These are phyloP conservation scores for Berberis vulgaris DNA, from an alignment of 164 flowering plant species.

Conservation along the genomic window DNA sequence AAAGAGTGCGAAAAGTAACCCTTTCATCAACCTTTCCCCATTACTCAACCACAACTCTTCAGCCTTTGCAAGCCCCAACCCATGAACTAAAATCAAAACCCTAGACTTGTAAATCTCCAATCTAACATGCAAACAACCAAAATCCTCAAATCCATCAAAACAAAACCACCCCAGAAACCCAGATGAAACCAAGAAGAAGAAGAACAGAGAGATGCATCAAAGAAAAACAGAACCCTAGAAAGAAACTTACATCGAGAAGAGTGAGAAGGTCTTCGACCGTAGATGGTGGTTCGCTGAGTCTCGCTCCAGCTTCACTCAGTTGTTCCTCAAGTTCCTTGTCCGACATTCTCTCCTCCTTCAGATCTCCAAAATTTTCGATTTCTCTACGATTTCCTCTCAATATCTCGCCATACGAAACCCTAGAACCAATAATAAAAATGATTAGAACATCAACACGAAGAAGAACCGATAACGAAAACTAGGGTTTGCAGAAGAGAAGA, in stretches of 20 bases:
- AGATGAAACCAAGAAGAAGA: neutral
- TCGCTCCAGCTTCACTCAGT: constrained; percentile 41
- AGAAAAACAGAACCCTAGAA: neutral
- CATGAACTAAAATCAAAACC: too few relatives aligned
- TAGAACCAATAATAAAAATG: too few relatives aligned
- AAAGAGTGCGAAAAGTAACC: too few relatives aligned
- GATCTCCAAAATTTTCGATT: constrained; percentile 5
- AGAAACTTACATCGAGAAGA: constrained; percentile 44
- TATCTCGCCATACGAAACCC: too few relatives aligned
- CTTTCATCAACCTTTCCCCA: too few relatives aligned
- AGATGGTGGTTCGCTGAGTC: constrained; percentile 33
- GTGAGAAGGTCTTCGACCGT: constrained; percentile 33
- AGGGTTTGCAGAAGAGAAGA: too few relatives aligned
- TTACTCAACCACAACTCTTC: too few relatives aligned
- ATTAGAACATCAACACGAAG: neutral
- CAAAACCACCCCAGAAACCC: too few relatives aligned
- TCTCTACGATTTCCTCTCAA: too few relatives aligned
- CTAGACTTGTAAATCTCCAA: too few relatives aligned
- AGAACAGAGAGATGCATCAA: neutral
- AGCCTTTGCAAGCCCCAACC: too few relatives aligned
- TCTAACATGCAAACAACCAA: neutral
- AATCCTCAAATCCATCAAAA: too few relatives aligned
- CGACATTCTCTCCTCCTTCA: constrained; percentile 20
- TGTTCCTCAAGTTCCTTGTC: constrained; percentile 30
- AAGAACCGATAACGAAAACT: neutral